Evolutionary conservation across 2,329 filamentous ascomycete genomes (phyloP), one percentile per base, ranked within the genome.

Genomic region (Colletotrichum echinochloae): DNA sequence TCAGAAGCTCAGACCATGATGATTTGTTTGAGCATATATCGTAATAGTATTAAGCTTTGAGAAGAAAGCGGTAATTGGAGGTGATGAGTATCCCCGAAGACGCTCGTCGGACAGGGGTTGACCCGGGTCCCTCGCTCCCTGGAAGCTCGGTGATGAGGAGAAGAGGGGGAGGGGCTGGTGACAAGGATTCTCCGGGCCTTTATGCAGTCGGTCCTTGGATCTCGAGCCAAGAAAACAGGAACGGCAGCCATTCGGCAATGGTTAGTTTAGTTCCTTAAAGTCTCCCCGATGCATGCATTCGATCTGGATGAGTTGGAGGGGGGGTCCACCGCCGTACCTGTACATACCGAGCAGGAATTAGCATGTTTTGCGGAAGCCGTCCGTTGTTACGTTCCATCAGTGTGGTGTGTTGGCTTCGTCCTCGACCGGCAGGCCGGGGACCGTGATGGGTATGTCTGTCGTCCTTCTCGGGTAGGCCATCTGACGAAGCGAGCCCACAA

Each of bases 101-200:
- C 44, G 44, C 64, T 67, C 48, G 64, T 54, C 52, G 59, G 49
- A 56, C 61, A 60, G 62, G 64, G 65, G 18, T 35, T n/a, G n/a
- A 57, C 56, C 64, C 46, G 35, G 37, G 28, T 39, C 18, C 41
- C 16, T 44, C n/a, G n/a, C n/a, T 18, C 18, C 55, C 49, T 23
- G 14, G 30, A 52, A 48, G 55, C 55, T 28, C 37, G 37, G 28
- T 48, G 39, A 46, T 26, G 28, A 46, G 44, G 44, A 46, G 44
- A 46, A 12, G 3, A 6, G n/a, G 20, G 41, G 39, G 28, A 46
- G 23, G 54, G n/a, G 20, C 28, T 8, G 1, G 30, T 46, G 64
- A 33, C 23, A 46, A 67, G 64, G 64, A 59, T 71, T 71, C 68
- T 60, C 68, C 59, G 68, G 52, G 68, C 51, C 59, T 57, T 67